phyloP scores from a whole-genome alignment of 805 yeast genomes.

The Ogataea paradorogensis region DNA sequence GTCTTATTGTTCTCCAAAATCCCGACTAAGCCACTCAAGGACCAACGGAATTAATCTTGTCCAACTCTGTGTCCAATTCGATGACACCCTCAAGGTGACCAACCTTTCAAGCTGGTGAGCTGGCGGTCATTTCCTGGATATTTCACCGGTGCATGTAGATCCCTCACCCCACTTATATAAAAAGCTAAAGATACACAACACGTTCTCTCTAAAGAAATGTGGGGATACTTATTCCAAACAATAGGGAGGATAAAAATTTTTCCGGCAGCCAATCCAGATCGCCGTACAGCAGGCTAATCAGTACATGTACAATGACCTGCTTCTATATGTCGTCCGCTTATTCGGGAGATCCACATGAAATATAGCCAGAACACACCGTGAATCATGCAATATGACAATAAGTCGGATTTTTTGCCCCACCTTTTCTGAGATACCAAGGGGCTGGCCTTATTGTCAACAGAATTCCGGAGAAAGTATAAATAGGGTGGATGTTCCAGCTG shows the following conservation, averaged over 20 bases:
- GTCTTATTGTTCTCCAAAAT: conserved; percentile 2
- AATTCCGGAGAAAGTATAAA: background rate
- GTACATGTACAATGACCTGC: background rate
- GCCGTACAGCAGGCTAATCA: background rate
- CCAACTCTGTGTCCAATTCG: background rate
- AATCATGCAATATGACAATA: background rate
- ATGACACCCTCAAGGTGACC: too few species aligned
- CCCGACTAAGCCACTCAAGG: background rate
- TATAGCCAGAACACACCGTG: too few species aligned
- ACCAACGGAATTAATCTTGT: conserved; percentile 1
- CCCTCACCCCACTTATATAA: too few species aligned
- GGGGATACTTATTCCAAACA: conserved; percentile 1
- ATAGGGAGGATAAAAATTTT: background rate
- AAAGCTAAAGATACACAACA: background rate
- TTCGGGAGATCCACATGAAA: background rate
- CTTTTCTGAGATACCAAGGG: background rate
- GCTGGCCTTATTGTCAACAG: too few species aligned
- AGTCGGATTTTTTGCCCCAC: conserved; percentile 12
- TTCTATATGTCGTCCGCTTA: background rate
- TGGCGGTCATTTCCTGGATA: too few species aligned
- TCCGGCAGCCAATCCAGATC: background rate
- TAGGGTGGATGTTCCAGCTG: background rate
- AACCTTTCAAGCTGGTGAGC: background rate
- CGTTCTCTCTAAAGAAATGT: conserved; percentile 4
- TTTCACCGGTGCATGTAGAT: too few species aligned